These are phyloP conservation scores for Saccharomyces mikatae DNA, from an alignment of 805 yeast species.

Conservation along the genomic window DNA sequence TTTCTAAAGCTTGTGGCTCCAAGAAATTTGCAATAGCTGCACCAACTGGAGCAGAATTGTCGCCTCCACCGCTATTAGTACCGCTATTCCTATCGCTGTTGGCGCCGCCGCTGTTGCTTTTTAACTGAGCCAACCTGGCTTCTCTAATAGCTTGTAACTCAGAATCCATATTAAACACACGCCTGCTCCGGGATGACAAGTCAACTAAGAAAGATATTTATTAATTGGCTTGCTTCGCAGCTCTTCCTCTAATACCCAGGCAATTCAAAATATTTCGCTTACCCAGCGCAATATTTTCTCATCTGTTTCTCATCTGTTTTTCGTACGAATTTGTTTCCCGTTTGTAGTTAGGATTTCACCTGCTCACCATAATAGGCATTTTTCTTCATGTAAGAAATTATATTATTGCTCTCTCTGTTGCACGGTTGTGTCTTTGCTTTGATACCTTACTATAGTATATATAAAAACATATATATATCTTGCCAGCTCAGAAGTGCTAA, in stretches of 20 bases:
- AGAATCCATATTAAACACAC: conserved; percentile 56
- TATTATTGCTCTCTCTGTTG: background rate
- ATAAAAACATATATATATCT: background rate
- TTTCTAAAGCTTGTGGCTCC: conserved; percentile 77
- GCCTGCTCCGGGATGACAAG: background rate
- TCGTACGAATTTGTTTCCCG: background rate
- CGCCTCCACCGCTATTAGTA: conserved; percentile 2
- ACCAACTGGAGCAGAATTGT: conserved; percentile 9
- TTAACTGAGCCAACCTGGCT: conserved; percentile 84
- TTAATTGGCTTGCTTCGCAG: background rate
- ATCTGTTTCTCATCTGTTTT: background rate
- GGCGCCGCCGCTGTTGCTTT: conserved; percentile 37
- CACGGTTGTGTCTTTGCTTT: background rate
- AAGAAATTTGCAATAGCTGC: conserved; percentile 55
- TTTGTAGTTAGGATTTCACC: background rate
- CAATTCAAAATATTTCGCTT: background rate
- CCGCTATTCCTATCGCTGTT: conserved; percentile 15
- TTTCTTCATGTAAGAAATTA: background rate
- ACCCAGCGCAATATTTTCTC: background rate
- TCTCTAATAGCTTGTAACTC: conserved; percentile 87
- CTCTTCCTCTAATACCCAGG: background rate
- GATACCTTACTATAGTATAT: background rate
- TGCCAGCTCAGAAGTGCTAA: background rate
- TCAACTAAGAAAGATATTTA: background rate
- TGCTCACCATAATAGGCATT: background rate